Base-by-base conservation (phyloP, 208 protist species). In the Wallacemonas rigidus region DNA sequence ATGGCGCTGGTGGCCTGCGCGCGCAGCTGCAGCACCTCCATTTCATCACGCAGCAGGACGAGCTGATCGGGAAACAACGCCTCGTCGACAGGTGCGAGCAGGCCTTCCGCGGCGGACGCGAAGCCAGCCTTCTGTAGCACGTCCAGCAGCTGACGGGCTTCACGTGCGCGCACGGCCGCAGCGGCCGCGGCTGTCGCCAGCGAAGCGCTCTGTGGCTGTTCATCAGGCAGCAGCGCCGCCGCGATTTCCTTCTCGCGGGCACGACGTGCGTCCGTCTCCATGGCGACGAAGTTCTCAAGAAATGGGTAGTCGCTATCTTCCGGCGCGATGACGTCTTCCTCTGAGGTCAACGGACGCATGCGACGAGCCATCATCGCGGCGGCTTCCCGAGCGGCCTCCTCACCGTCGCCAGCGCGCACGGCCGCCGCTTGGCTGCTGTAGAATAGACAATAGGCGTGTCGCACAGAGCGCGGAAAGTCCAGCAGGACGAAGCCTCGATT, bases 401-500 rank as follows among this genome's bases (percentile, higher is more conserved):
- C 61, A 43, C 63, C 75, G 36, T 78, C 72, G 45, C 45, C 45
- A 0, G 45, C 45, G 45, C 73, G 70, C 70, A 63, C 71, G 53
- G 80, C 71, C 44, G 80, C 73, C 12, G 69, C 67, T 0, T 63
- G 74, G 39, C 80, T 81, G 1, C 86, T 80, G 14, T 82, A 71
- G 69, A 96, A 98, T 47, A 97, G 75, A 9, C 97, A 63, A 17
- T 85, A 69, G 5, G 95, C 94, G 74, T 98, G 92, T 8, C 81
- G 81, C 2, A 96, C 78, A 1, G 91, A 97, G 54, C 81, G 58
- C 1, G 97, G 97, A 64, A 93, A 97, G 53, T 85, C 72, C 44
- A 92, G 82, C 14, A 98, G 74, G 6, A 98, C 88, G 78, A 93
- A 98, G 48, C 97, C 97, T 38, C 95, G 93, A 55, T 92, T 96